These are phyloP conservation scores for Amaranthus hypochondriacus DNA, from an alignment of 148 eudicot species.

Conservation along the genomic window DNA sequence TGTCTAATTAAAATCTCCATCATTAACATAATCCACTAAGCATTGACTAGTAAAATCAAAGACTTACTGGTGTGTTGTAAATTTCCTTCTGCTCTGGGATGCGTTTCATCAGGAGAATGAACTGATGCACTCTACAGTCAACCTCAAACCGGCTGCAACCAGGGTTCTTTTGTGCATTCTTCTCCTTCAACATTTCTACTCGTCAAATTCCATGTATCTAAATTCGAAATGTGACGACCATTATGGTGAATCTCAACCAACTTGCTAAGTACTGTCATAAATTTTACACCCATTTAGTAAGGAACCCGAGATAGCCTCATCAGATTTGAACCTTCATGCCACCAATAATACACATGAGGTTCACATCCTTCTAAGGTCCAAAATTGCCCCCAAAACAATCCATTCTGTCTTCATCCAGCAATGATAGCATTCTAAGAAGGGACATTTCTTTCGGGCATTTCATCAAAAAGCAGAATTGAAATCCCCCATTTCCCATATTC, in stretches of 20 bases:
- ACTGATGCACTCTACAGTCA: constrained; percentile 54
- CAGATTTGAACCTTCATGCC: constrained; percentile 60
- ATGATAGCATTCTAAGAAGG: constrained; percentile 77
- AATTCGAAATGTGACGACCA: constrained; percentile 61
- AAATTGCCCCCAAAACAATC: constrained; percentile 61
- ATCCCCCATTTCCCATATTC: constrained; percentile 55
- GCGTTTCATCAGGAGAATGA: constrained; percentile 56
- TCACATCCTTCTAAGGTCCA: constrained; percentile 53
- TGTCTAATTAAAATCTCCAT: constrained; percentile 16
- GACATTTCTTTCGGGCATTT: constrained; percentile 54
- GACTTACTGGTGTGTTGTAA: constrained; percentile 38
- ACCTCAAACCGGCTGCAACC: constrained; percentile 91
- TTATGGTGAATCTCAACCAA: constrained; percentile 59
- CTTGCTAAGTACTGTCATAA: constrained; percentile 49
- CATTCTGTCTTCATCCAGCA: constrained; percentile 68
- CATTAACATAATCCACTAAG: constrained; percentile 7
- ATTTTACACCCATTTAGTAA: constrained; percentile 70
- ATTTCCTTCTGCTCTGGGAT: constrained; percentile 65
- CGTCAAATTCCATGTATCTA: constrained; percentile 57
- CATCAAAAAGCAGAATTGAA: constrained; percentile 60
- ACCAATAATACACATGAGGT: constrained; percentile 21
- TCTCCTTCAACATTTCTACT: constrained; percentile 58
- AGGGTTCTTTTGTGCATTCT: constrained; percentile 52
- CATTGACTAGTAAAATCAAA: constrained; percentile 28
- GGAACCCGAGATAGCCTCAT: constrained; percentile 77